phyloP scores from a whole-genome alignment of 768 basidiomycete species.

The Trametes elegans region DNA sequence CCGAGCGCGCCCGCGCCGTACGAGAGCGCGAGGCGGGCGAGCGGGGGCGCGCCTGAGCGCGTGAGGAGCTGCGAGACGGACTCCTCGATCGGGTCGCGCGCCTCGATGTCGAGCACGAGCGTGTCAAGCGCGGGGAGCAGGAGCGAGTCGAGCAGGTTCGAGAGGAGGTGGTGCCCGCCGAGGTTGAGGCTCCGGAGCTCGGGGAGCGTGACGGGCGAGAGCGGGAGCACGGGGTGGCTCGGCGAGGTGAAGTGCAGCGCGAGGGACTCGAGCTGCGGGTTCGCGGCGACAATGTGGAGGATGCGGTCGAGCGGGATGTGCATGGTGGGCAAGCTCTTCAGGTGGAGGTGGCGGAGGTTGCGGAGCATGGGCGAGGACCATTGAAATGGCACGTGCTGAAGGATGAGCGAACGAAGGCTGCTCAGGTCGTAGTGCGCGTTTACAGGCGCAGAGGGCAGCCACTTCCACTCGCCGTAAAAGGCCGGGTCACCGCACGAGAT shows the following conservation, averaged over 20 bases:
- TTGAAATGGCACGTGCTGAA: conserved; percentile 74
- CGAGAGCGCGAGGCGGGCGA: conserved; percentile 60
- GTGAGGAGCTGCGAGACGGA: conserved; percentile 58
- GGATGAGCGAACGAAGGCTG: conserved; percentile 53
- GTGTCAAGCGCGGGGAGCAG: conserved; percentile 54
- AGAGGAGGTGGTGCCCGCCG: conserved; percentile 66
- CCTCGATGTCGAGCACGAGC: conserved; percentile 68
- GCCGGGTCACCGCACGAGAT: conserved; percentile 68
- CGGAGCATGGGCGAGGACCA: conserved; percentile 75
- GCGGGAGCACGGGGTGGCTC: conserved; percentile 60
- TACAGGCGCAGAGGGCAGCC: conserved; percentile 58
- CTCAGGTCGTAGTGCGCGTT: conserved; percentile 38
- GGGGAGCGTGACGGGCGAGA: conserved; percentile 50
- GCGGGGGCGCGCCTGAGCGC: conserved; percentile 56
- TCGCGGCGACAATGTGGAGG: conserved; percentile 60
- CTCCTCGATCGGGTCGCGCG: conserved; percentile 74
- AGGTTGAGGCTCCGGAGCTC: conserved; percentile 54
- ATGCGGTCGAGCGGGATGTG: conserved; percentile 68
- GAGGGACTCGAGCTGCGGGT: conserved; percentile 53
- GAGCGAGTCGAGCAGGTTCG: conserved; percentile 59
- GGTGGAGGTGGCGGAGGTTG: conserved; percentile 53
- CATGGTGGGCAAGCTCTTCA: conserved; percentile 62
- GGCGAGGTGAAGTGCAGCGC: conserved; percentile 63
- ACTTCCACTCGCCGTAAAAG: conserved; percentile 65
- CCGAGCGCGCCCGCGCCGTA: conserved; percentile 48